phyloP scores from a whole-genome alignment of 352 stramenopile genomes.

The Sclerospora graminicola region DNA sequence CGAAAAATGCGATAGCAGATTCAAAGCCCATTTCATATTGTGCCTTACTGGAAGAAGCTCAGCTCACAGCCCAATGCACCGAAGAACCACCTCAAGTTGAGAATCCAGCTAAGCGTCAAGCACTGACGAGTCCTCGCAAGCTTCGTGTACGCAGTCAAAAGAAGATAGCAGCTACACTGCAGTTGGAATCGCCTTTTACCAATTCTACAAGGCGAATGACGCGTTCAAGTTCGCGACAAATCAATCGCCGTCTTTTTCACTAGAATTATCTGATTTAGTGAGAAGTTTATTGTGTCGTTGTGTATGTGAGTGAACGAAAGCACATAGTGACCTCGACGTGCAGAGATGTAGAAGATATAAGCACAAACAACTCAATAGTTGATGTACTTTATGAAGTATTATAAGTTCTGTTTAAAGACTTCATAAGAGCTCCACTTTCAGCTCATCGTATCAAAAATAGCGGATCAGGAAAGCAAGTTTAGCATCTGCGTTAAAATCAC shows the following conservation, averaged over 20 bases:
- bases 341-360: too few relatives aligned
- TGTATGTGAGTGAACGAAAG: neutral
- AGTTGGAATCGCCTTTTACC: too few relatives aligned
- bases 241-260: slow-evolving; percentile 25
- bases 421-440: too few relatives aligned
- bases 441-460: too few relatives aligned
- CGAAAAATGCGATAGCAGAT: neutral
- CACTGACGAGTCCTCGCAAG: slow-evolving; percentile 10
- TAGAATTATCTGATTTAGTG: neutral
- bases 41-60: slow-evolving; percentile 7
- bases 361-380: too few relatives aligned
- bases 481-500: too few relatives aligned
- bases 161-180: neutral
- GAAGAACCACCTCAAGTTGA: neutral
- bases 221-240: slow-evolving; percentile 11
- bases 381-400: too few relatives aligned
- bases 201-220: slow-evolving; percentile 6
- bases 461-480: too few relatives aligned
- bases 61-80: neutral
- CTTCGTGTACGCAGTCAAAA: neutral
- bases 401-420: too few relatives aligned
- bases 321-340: too few relatives aligned
- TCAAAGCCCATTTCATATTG: slow-evolving; percentile 4
- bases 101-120: neutral
- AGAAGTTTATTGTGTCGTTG: neutral